phyloP scores from a whole-genome alignment of 2,329 filamentous ascomycete species.

The Hypoxylon sp. region DNA sequence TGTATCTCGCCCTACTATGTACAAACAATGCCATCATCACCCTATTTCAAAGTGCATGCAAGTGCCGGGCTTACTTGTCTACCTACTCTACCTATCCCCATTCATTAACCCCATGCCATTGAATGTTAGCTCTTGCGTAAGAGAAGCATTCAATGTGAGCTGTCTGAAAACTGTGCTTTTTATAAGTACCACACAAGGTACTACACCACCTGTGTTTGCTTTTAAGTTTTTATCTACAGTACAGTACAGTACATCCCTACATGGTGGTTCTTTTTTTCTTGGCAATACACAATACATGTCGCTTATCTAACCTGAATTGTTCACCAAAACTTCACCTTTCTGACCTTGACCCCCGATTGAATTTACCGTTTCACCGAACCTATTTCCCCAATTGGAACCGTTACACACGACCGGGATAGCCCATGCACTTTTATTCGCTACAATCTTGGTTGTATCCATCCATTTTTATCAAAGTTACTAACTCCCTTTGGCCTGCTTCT shows the following conservation, averaged over 20 bases:
- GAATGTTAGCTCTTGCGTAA: no score
- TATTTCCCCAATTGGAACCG: slow-evolving; percentile 25
- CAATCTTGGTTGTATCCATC: slow-evolving; percentile 1
- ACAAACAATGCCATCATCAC: slow-evolving; percentile 39
- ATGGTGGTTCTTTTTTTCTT: no score
- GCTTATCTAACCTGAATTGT: no score
- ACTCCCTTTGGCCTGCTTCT: slow-evolving; percentile 23
- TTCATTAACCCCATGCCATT: no score
- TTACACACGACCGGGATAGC: slow-evolving; percentile 32
- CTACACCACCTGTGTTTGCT: no score
- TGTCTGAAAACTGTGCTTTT: no score
- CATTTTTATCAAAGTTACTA: slow-evolving; percentile 23
- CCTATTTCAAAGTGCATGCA: slow-evolving; percentile 32
- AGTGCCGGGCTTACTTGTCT: slow-evolving; percentile 31
- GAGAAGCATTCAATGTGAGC: no score
- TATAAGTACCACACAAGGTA: no score
- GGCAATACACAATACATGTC: no score
- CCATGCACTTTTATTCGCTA: slow-evolving; percentile 21
- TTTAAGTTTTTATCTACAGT: no score
- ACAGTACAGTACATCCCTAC: no score
- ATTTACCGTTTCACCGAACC: slow-evolving; percentile 21
- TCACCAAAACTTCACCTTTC: slow-evolving; percentile 1
- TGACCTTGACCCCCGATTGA: slow-evolving; percentile 15
- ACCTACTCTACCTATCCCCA: no score
- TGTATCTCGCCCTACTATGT: slow-evolving; percentile 28